A percentile compares a stretch with the other conserved stretches of the same genome.
These are phyloP conservation scores for Blastomyces gilchristii DNA, from an alignment of 2,329 filamentous ascomycete species.

Conservation along the genomic window DNA sequence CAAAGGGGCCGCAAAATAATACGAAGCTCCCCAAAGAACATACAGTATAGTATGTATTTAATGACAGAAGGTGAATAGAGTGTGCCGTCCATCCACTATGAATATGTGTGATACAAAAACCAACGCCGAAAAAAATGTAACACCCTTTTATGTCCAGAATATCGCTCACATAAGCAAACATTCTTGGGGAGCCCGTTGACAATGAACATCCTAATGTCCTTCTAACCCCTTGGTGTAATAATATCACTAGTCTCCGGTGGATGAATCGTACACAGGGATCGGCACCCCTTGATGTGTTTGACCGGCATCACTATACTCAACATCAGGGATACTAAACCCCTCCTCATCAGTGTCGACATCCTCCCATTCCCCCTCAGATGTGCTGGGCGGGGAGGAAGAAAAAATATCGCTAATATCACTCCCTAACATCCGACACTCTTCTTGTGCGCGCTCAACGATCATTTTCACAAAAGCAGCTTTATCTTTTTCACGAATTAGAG, in stretches of 20 bases:
- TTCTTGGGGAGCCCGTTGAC: not conserved
- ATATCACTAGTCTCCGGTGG: not conserved
- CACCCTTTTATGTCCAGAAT: not conserved
- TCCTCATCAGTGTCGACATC: slow-evolving; percentile 1
- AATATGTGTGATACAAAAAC: not conserved
- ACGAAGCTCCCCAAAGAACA: not conserved
- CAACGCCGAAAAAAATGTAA: not conserved
- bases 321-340: not conserved
- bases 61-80: not conserved
- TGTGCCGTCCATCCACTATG: not conserved
- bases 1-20: not conserved
- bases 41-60: not conserved
- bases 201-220: not conserved
- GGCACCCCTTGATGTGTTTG: slow-evolving; percentile 2
- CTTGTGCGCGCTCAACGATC: not conserved
- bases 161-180: not conserved
- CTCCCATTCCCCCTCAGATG: not conserved
- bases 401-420: slow-evolving; percentile 9
- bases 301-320: not conserved
- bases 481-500: slow-evolving; percentile 4
- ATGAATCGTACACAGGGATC: not conserved
- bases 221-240: not conserved
- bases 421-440: not conserved
- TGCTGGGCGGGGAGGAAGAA: not conserved
- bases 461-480: slow-evolving; percentile 6